Evolutionary conservation across 2,329 filamentous ascomycete species (phyloP).

Genomic region (Verticillium dahliae): DNA sequence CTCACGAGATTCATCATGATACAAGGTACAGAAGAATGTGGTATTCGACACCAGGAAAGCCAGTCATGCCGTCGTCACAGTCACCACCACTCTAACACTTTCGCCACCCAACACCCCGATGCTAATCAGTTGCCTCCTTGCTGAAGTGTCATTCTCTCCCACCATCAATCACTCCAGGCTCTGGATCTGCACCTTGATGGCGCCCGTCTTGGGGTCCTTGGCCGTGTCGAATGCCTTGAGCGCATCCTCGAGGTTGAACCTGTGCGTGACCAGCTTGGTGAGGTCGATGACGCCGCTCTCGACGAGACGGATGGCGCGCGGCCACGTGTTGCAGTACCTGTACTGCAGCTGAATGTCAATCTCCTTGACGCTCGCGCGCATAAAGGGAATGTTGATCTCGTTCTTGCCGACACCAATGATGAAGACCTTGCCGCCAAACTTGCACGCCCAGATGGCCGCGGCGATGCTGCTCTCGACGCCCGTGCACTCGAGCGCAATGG

Average conservation of each 20-base stretch:
- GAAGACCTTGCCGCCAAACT: constrained; percentile 96
- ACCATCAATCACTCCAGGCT: constrained; percentile 42
- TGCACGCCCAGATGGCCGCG: constrained; percentile 80
- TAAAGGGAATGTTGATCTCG: constrained; percentile 93
- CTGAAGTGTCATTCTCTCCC: neutral
- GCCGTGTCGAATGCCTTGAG: constrained; percentile 86
- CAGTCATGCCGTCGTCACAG: neutral
- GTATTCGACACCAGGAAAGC: neutral
- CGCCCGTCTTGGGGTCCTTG: constrained; percentile 79
- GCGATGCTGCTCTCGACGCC: constrained; percentile 87
- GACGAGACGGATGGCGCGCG: constrained; percentile 80
- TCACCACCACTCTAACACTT: neutral
- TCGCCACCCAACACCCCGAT: neutral
- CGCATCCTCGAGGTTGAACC: constrained; percentile 79
- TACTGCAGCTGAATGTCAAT: constrained; percentile 97
- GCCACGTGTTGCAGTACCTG: constrained; percentile 94
- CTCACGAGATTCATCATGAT: neutral
- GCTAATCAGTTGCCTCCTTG: neutral
- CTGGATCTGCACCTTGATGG: constrained; percentile 97
- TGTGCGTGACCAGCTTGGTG: constrained; percentile 78
- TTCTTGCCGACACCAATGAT: constrained; percentile 94
- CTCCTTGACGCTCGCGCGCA: constrained; percentile 84
- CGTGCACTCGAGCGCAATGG: constrained; percentile 84
- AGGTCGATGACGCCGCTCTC: constrained; percentile 80
- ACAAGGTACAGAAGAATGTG: too few relatives aligned